Evolutionary conservation across 2,329 filamentous ascomycete species (phyloP), one percentile per base, ranked within the genome.

Genomic region (Fusarium acutatum): DNA sequence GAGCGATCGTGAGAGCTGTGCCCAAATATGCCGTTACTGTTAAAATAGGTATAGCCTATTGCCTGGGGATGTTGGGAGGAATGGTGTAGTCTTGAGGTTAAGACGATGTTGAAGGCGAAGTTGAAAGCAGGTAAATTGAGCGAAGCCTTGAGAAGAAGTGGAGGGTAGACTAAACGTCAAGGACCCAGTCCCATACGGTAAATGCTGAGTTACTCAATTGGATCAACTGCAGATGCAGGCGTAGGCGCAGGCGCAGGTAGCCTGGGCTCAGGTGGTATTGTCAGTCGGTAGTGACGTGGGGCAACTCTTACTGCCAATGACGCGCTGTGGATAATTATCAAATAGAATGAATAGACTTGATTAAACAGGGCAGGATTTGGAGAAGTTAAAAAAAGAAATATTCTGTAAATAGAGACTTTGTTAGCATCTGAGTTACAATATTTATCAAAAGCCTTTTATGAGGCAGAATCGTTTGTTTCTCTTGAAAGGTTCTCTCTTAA

Each of bases 301-400:
- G 73, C 72, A 75, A 60, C 52, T 70, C 37, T 43, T 56, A 46
- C 52, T 67, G 53, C 72, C 69, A 74, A 74, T 74, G 72, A 75
- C 72, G 58, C 64, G 54, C 46, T 41, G 64, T 73, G 68, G 71
- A 67, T 43, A 57, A 54, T 50, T 58, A 35, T 38, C 34, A 17
- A n/a, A 59, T 35, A 32, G 26, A 41, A 53, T 22, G 13, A 52
- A 53, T 14, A 38, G 38, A 49, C 24, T 38, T 28, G 56, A 47
- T 53, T 44, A 35, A 62, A 26, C 40, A 68, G 52, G 53, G 35
- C 44, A 68, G 43, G 44, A 72, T 43, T 50, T 50, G 46, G 53
- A 41, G 35, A 67, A 59, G 20, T 26, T 2, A 4, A 34, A 46
- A 49, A 41, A 47, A 35, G 22, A 28, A 28, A 18, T 47, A 6